Evolutionary conservation across 129 eudicot species (phyloP).

Genomic region (Pittosporum tobira): DNA sequence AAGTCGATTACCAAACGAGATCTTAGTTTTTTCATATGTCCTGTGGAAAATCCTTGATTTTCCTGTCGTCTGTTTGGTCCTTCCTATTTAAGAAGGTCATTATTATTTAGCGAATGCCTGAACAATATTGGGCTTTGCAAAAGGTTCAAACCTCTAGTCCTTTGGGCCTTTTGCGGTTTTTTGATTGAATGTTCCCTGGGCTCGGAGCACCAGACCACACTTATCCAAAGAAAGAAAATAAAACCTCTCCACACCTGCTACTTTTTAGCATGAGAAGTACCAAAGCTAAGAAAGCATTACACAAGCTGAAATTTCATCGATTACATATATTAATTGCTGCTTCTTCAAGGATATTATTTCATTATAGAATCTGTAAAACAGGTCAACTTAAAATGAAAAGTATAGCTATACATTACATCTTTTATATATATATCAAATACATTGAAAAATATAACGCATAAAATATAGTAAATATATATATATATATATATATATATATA

Average conservation of each 20-base stretch:
- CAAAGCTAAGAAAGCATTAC: not conserved
- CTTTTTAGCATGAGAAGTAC: not conserved
- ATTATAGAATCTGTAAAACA: slow-evolving; percentile 2
- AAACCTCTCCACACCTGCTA: too few relatives aligned
- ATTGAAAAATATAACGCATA: too few relatives aligned
- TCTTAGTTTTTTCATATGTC: not conserved
- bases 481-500: too few relatives aligned
- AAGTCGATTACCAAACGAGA: too few relatives aligned
- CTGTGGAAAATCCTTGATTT: too few relatives aligned
- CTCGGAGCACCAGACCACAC: not conserved
- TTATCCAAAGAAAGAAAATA: too few relatives aligned
- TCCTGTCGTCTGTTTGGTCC: not conserved
- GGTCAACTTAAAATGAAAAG: too few relatives aligned
- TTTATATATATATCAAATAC: too few relatives aligned
- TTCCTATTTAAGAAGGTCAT: not conserved
- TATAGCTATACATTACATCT: too few relatives aligned
- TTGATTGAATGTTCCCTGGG: not conserved
- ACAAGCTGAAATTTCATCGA: not conserved
- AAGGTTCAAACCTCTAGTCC: not conserved
- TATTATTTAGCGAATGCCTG: not conserved
- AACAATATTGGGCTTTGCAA: not conserved
- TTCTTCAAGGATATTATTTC: not conserved
- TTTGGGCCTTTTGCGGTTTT: not conserved
- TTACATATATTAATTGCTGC: not conserved
- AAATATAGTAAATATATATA: too few relatives aligned